Evolutionary conservation across 2,329 filamentous ascomycete species (phyloP), one percentile per base, ranked within the genome.

Genomic region (Aureobasidium melanogenum): DNA sequence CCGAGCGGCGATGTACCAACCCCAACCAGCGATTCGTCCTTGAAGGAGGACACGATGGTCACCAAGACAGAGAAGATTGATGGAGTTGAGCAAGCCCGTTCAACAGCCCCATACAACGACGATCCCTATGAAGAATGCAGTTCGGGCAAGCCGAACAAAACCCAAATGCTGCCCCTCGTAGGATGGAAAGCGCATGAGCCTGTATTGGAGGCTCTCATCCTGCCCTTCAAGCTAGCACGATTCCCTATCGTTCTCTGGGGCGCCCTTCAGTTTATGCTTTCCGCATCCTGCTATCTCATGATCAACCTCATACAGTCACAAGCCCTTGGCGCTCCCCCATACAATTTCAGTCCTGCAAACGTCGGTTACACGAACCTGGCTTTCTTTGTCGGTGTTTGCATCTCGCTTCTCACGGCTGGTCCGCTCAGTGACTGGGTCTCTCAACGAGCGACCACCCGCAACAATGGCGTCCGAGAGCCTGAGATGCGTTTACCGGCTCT

Each of bases 401-500:
- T 79, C 34, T 77, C 77, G 2, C 69, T 80, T 1, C 63, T 71
- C 14, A 79, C 82, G 0, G 81, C 81, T 15, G 78, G 84, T 12
- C 77, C 79, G 0, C 80, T 82, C 47, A 84, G 83, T 60, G 79
- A 84, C 65, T 74, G 72, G 68, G 70, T 78, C 9, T 79, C 80
- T 19, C 78, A 81, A 52, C 74, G 71, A 60, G 72, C 80, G 24
- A 84, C 83, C 0, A 73, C 70, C 57, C 74, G 75, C 30, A 85
- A 84, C 65, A 75, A 77, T 4, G 83, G 83, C 5, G 75, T 85
- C 22, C 74, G 82, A n/a, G 78, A 83, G 54, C 80, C 83, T 0
- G 82, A 84, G 67, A 84, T 85, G 82, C 75, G 83, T n/a, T 69
- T 85, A 5, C 81, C 81, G 1, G 79, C 79, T 5, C 75, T 85